phyloP scores from a whole-genome alignment of 306 rosid species.

The Urtica urens region DNA sequence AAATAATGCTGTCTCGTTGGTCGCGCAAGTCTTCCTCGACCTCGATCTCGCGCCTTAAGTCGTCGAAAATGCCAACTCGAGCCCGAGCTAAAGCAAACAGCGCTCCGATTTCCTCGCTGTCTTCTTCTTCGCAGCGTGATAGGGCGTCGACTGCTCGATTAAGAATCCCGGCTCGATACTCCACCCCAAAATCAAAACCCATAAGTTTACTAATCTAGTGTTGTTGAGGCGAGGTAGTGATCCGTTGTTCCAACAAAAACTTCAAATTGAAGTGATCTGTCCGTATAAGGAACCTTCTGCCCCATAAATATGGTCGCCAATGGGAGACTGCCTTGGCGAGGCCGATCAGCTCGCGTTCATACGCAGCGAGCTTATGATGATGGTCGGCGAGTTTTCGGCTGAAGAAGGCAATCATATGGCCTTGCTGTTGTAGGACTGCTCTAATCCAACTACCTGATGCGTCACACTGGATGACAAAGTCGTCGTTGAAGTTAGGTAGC shows the following conservation, averaged over 20 bases:
- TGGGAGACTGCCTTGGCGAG: background rate
- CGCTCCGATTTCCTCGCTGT: background rate
- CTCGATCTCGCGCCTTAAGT: background rate
- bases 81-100: background rate
- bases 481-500: background rate
- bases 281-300: background rate
- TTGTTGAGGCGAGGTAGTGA: background rate
- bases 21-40: background rate
- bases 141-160: background rate
- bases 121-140: background rate
- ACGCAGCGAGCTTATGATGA: background rate
- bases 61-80: background rate
- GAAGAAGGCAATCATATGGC: background rate
- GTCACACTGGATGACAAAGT: background rate
- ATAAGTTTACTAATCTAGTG: background rate
- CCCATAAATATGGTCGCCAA: too few species aligned
- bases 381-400: background rate
- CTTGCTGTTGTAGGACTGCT: background rate
- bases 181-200: background rate
- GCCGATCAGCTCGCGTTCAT: background rate
- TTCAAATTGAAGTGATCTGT: background rate
- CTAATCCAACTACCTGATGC: background rate
- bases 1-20: background rate
- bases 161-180: background rate
- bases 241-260: background rate